phyloP scores from a whole-genome alignment of 78 protist species.

The Ministeria vibrans region DNA sequence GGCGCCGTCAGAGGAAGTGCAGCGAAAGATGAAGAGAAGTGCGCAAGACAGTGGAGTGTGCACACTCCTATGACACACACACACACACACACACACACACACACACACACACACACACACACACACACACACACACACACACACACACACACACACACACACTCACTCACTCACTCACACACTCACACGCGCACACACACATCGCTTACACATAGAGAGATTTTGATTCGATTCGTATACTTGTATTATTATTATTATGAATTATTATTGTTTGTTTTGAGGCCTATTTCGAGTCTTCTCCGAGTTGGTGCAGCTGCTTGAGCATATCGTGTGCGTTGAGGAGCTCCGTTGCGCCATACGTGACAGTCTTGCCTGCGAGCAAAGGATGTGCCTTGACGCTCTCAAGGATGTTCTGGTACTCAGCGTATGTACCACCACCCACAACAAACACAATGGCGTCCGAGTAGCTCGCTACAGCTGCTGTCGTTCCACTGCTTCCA shows the following conservation, averaged over 20 bases:
- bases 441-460: conserved; percentile 80
- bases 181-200: no score
- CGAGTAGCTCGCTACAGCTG: conserved; percentile 64
- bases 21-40: background rate
- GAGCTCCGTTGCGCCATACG: background rate
- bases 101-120: conserved; percentile 1
- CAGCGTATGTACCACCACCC: conserved; percentile 90
- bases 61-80: background rate
- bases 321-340: background rate
- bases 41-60: background rate
- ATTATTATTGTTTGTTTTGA: background rate
- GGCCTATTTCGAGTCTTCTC: background rate
- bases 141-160: conserved; percentile 16
- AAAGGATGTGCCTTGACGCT: conserved; percentile 2
- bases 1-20: background rate
- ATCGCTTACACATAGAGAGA: background rate
- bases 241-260: no score
- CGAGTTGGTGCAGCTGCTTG: background rate
- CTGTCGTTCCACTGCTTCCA: no score
- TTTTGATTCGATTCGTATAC: no score
- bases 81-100: background rate
- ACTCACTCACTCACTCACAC: background rate
- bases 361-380: background rate
- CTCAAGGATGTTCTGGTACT: conserved; percentile 75
- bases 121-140: background rate